Evolutionary conservation across 2,329 filamentous ascomycete species (phyloP).

Genomic region (Pleoardoris graminearum): DNA sequence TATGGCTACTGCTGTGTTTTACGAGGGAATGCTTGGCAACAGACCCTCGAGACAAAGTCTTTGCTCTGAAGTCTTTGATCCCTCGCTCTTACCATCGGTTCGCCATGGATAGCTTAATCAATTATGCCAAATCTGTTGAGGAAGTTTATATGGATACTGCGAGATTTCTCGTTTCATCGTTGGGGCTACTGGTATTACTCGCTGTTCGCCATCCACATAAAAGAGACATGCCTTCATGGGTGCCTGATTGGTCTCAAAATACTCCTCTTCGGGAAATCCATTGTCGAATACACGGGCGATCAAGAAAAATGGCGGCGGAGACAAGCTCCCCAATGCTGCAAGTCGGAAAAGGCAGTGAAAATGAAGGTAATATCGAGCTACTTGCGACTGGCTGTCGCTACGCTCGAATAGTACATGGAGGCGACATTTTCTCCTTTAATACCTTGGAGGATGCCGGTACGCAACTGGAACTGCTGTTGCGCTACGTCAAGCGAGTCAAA

Average conservation of each 20-base stretch:
- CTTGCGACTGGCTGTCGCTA: conserved; percentile 9
- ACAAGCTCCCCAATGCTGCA: too few species aligned
- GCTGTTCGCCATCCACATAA: conserved; percentile 13
- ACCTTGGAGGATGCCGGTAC: background rate
- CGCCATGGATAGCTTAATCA: background rate
- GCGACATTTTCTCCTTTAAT: background rate
- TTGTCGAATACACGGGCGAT: too few species aligned
- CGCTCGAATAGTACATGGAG: conserved; percentile 3
- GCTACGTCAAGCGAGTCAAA: too few species aligned
- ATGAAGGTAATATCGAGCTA: background rate
- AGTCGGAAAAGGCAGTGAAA: background rate
- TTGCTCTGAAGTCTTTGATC: conserved; percentile 12
- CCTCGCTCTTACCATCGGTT: conserved; percentile 4
- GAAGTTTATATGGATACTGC: too few species aligned
- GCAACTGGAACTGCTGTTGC: conserved; percentile 5
- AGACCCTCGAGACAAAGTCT: conserved; percentile 12
- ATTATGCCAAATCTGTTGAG: too few species aligned
- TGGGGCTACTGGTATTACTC: too few species aligned
- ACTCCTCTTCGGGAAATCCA: background rate
- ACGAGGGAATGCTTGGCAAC: conserved; percentile 10
- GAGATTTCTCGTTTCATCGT: too few species aligned
- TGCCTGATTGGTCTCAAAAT: conserved; percentile 15
- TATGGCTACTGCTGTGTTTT: conserved; percentile 6
- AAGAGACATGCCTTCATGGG: conserved; percentile 12
- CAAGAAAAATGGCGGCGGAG: too few species aligned